These are phyloP conservation scores for Pythium sp. DNA, from an alignment of 352 stramenopile species.

Conservation along the genomic window DNA sequence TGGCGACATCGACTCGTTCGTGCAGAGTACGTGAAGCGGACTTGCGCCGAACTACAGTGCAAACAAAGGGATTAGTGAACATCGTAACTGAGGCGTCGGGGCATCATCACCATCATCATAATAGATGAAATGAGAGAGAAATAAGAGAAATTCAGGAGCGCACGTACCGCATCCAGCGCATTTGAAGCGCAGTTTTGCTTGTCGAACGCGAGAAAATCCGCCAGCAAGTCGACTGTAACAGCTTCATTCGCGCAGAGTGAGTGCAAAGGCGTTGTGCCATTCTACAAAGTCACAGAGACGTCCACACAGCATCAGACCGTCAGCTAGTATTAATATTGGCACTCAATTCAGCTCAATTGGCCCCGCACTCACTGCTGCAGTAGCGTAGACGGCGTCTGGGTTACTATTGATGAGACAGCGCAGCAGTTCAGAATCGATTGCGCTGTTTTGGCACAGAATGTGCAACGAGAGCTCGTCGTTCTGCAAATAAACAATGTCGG, in stretches of 20 bases:
- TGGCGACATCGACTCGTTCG: slow-evolving; percentile 45
- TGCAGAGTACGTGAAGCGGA: slow-evolving; percentile 62
- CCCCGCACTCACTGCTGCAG: slow-evolving; percentile 16
- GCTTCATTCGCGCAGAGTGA: slow-evolving; percentile 48
- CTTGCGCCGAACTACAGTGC: slow-evolving; percentile 45
- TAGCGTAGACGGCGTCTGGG: slow-evolving; percentile 27
- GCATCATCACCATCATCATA: not conserved
- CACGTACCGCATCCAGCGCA: slow-evolving; percentile 7
- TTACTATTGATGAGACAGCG: slow-evolving; percentile 26
- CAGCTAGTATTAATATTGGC: no score
- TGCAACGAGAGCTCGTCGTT: slow-evolving; percentile 59
- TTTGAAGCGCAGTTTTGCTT: slow-evolving; percentile 23
- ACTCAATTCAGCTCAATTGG: not conserved
- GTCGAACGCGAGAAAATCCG: slow-evolving; percentile 38
- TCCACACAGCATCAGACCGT: not conserved
- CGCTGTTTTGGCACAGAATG: slow-evolving; percentile 45
- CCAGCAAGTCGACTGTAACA: slow-evolving; percentile 36
- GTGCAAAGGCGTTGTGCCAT: slow-evolving; percentile 42
- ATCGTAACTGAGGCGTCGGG: not conserved
- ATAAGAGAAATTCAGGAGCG: not conserved
- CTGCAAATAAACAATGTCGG: slow-evolving; percentile 14
- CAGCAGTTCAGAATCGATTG: slow-evolving; percentile 29
- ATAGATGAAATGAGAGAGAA: no score
- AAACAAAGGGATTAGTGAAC: not conserved
- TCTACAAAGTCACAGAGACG: slow-evolving; percentile 19